phyloP scores from a whole-genome alignment of 2,329 filamentous ascomycete genomes.

The Diplodia scrobiculata region DNA sequence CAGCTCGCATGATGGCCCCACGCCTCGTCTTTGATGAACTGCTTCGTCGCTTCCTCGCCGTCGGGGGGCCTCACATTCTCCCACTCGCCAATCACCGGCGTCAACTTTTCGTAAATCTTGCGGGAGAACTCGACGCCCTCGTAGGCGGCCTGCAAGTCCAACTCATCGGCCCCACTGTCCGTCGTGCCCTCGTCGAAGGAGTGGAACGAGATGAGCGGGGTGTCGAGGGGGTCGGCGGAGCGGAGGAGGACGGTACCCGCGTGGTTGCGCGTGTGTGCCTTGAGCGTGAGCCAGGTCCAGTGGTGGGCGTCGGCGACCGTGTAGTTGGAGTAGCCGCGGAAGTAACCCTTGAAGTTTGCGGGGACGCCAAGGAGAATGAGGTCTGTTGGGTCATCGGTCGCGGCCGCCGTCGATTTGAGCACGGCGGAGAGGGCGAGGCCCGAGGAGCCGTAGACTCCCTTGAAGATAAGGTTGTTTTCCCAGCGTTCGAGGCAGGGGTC shows the following conservation, averaged over 20 bases:
- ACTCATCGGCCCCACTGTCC: slow-evolving; percentile 47
- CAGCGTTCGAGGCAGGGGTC: slow-evolving; percentile 53
- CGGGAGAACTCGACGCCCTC: slow-evolving; percentile 60
- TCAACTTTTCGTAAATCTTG: slow-evolving; percentile 38
- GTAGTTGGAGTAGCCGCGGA: slow-evolving; percentile 56
- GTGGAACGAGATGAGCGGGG: slow-evolving; percentile 58
- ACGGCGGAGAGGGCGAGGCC: slow-evolving; percentile 57
- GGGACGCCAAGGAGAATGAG: slow-evolving; percentile 59
- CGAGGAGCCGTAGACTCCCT: slow-evolving; percentile 52
- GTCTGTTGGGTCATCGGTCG: slow-evolving; percentile 53
- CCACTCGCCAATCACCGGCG: slow-evolving; percentile 42
- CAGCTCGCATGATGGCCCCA: slow-evolving; percentile 59
- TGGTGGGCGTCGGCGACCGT: slow-evolving; percentile 47
- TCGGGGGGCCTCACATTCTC: slow-evolving; percentile 48
- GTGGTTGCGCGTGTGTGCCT: slow-evolving; percentile 64
- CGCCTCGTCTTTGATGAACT: slow-evolving; percentile 38
- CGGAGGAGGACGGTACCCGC: slow-evolving; percentile 63
- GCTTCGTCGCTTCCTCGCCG: slow-evolving; percentile 47
- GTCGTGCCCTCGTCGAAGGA: slow-evolving; percentile 47
- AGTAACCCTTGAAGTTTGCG: slow-evolving; percentile 58
- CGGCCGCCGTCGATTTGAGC: slow-evolving; percentile 40
- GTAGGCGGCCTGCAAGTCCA: slow-evolving; percentile 56
- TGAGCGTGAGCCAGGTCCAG: slow-evolving; percentile 58
- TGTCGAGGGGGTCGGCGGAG: slow-evolving; percentile 64
- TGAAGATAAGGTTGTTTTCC: slow-evolving; percentile 36